phyloP scores from a whole-genome alignment of 164 flowering plant species.

The Macadamia tetraphylla region DNA sequence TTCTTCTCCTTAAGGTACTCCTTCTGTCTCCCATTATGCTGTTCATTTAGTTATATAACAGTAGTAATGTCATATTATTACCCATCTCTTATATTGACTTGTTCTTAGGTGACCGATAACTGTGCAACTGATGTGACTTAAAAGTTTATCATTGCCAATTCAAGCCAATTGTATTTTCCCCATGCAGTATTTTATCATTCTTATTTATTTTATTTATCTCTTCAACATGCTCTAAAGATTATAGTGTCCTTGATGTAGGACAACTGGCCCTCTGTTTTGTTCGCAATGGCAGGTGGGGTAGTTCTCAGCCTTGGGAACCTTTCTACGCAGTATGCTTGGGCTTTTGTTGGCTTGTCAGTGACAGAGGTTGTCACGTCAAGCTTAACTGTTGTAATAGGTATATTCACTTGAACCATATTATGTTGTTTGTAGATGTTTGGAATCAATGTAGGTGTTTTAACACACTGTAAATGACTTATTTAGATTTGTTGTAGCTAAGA shows the following conservation, averaged over 20 bases:
- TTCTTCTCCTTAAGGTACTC: too few relatives aligned
- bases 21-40: too few relatives aligned
- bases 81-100: background rate
- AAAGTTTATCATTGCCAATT: too few relatives aligned
- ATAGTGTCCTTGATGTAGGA: slow-evolving; percentile 37
- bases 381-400: slow-evolving; percentile 85
- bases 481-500: background rate
- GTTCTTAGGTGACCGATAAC: slow-evolving; percentile 27
- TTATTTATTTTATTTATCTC: too few relatives aligned
- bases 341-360: slow-evolving; percentile 86
- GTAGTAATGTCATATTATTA: too few relatives aligned
- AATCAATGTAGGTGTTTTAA: background rate
- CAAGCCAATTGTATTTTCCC: slow-evolving; percentile 49
- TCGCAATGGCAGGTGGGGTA: slow-evolving; percentile 75
- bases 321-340: slow-evolving; percentile 80
- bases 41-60: too few relatives aligned
- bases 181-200: background rate
- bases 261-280: background rate
- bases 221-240: too few relatives aligned
- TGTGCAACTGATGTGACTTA: too few relatives aligned
- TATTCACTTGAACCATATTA: background rate
- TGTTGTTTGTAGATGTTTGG: background rate
- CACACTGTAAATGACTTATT: background rate
- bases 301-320: slow-evolving; percentile 74
- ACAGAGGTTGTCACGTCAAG: slow-evolving; percentile 63